Percentiles rank a stretch among this genome's conserved stretches.
phyloP scores from a whole-genome alignment of 2,329 filamentous ascomycete species.

The Aspergillus pseudotamarii region DNA sequence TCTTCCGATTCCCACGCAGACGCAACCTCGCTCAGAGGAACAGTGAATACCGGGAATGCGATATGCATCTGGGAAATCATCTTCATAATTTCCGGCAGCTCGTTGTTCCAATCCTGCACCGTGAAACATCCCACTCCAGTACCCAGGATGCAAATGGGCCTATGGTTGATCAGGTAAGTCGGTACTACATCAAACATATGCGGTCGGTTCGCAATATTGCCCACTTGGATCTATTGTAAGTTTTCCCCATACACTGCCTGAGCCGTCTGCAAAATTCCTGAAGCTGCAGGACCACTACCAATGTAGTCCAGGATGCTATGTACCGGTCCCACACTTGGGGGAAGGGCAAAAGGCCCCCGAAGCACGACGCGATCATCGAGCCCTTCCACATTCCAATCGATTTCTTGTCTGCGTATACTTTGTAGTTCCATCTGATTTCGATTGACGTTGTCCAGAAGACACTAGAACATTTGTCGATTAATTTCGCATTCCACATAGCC shows the following conservation, averaged over 20 bases:
- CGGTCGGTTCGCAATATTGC: background rate
- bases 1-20: conserved; percentile 7
- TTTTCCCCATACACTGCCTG: background rate
- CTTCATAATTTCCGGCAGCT: conserved; percentile 3
- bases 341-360: background rate
- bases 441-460: too few relatives aligned
- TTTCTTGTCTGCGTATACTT: too few relatives aligned
- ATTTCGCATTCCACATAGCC: too few relatives aligned
- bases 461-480: too few relatives aligned
- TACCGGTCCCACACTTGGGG: background rate
- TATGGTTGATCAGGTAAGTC: background rate
- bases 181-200: background rate
- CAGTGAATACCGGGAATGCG: background rate
- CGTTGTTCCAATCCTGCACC: background rate
- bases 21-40: background rate
- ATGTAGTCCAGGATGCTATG: conserved; percentile 9
- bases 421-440: too few relatives aligned
- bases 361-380: conserved; percentile 5
- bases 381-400: background rate
- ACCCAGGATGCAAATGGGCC: conserved; percentile 8
- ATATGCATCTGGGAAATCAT: background rate
- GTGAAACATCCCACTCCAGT: conserved; percentile 8
- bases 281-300: background rate
- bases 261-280: background rate
- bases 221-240: conserved; percentile 5